Evolutionary conservation across 1,284 basidiomycete species (phyloP).

Genomic region (Heterobasidion parviporum): DNA sequence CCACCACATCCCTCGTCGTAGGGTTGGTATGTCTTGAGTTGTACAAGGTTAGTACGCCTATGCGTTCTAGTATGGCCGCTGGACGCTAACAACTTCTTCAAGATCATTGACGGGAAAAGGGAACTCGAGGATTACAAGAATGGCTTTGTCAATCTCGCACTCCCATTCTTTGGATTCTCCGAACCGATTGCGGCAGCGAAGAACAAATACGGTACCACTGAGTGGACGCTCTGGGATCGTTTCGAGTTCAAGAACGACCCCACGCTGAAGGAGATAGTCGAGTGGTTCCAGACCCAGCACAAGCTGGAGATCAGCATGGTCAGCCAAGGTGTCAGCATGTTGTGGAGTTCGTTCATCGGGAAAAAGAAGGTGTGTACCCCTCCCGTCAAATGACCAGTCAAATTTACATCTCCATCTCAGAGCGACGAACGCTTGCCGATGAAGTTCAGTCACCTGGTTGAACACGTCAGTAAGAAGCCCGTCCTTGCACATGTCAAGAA

Average conservation of each 20-base stretch:
- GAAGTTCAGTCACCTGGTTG: constrained; percentile 88
- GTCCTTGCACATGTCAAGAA: constrained; percentile 76
- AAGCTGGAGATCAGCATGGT: constrained; percentile 93
- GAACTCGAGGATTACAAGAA: constrained; percentile 97
- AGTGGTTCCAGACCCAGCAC: constrained; percentile 82
- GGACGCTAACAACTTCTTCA: constrained; percentile 5
- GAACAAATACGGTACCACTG: constrained; percentile 78
- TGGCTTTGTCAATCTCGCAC: constrained; percentile 94
- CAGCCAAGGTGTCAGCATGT: constrained; percentile 94
- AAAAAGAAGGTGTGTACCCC: constrained; percentile 76
- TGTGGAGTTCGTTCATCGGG: constrained; percentile 90
- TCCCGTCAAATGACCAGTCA: not conserved
- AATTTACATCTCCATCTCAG: constrained; percentile 28
- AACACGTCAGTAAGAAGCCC: constrained; percentile 90
- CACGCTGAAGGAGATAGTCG: constrained; percentile 80
- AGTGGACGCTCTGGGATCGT: constrained; percentile 99
- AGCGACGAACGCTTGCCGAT: constrained; percentile 82
- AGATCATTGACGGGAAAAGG: constrained; percentile 94
- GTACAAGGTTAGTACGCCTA: constrained; percentile 66
- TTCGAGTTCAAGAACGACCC: constrained; percentile 91
- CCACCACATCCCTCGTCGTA: constrained; percentile 92
- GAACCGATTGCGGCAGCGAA: constrained; percentile 94
- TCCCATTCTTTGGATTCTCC: constrained; percentile 99
- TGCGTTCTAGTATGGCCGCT: not conserved
- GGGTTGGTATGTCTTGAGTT: constrained; percentile 95